Base-by-base conservation (phyloP, 2,329 filamentous ascomycete species). In the Diatrype stigma region DNA sequence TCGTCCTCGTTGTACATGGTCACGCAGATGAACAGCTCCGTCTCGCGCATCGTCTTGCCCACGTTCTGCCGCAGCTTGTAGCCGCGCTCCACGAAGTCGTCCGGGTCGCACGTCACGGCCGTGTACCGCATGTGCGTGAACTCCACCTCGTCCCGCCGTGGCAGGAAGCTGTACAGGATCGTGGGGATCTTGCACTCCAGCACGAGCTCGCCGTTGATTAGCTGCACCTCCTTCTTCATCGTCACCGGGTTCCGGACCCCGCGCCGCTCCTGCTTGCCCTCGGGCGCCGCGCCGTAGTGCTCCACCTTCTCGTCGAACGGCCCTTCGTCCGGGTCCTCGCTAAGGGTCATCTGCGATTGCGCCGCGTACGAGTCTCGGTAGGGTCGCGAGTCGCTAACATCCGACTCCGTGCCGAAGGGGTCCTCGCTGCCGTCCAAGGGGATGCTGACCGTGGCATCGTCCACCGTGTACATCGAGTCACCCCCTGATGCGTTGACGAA, bases 1-100 rank as follows among this genome's bases (percentile, higher is more conserved):
- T 99, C 94, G 68, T 99, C 93, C 66, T 99, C 94, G 66, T 99
- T 99, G 76, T 99, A 99, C 93, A 96, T 96, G 51, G 93, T 97
- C 49, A 97, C 84, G 32, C 92, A 93, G 63, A 97, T 96, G 70
- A 97, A 96, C 2, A 97, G 77, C 73, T 97, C 93, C 0, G 93
- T 96, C 65, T 96, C 89, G 49, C 93, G 81, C 3, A 90, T 87
- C 70, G 96, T 96, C 51, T 90, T 90, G 66, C 96, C 96, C 22
- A 97, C 82, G 66, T 84, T 87, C 71, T 97, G 93, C 56, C 93
- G 88, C 52, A 97, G 73, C 1, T 93, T 96, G 62, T 96, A 97
- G 54, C 93, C 89, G 63, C 91, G 85, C 3, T 90, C 85, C 66
- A 88, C 91, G 67, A 96, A 97, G 51, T 95, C 84, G 16, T 84